These are phyloP conservation scores for Xylaria sp. DNA, from an alignment of 2,329 filamentous ascomycete species.

Conservation along the genomic window DNA sequence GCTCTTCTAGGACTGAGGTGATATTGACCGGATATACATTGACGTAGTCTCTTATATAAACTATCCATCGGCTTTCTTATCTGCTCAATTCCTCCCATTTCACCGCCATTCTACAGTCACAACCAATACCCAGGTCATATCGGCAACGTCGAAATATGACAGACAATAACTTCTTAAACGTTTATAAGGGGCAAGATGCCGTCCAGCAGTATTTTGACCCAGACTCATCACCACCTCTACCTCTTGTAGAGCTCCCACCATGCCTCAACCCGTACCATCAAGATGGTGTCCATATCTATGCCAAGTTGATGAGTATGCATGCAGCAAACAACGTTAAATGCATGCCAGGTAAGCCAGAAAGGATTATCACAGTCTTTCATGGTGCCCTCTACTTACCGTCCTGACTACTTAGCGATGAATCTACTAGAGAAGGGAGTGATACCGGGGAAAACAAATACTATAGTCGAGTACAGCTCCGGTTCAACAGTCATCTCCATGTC, in stretches of 20 bases:
- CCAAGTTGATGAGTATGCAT: constrained; percentile 70
- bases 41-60: background rate
- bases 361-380: constrained; percentile 1
- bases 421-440: constrained; percentile 52
- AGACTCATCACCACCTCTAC: constrained; percentile 61
- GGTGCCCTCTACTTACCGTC: constrained; percentile 15
- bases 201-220: constrained; percentile 65
- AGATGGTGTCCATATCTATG: constrained; percentile 67
- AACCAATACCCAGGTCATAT: background rate
- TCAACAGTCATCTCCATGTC: constrained; percentile 67
- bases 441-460: constrained; percentile 52
- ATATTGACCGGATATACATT: background rate
- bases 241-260: constrained; percentile 65
- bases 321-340: constrained; percentile 70
- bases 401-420: constrained; percentile 52
- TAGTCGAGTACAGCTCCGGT: constrained; percentile 67
- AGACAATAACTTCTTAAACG: constrained; percentile 50
- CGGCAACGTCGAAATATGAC: constrained; percentile 33
- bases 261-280: constrained; percentile 61
- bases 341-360: constrained; percentile 55
- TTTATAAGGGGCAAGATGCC: constrained; percentile 63
- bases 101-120: background rate
- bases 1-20: background rate
- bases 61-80: background rate
- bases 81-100: background rate